phyloP scores from a whole-genome alignment of 2,329 filamentous ascomycete species.

The Ophiostoma perfectum region DNA sequence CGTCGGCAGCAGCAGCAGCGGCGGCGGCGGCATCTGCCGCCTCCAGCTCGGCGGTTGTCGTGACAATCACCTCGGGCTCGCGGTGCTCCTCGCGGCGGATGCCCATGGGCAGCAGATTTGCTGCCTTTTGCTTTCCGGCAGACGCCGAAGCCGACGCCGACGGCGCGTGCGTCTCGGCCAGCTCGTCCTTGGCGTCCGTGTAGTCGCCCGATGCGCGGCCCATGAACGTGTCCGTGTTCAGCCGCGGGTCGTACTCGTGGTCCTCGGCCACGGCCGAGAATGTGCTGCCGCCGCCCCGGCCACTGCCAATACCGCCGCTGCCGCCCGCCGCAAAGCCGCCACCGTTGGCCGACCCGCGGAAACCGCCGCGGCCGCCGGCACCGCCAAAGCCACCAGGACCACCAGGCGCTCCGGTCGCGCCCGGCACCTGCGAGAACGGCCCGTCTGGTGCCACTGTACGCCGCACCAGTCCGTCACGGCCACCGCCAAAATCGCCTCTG shows the following conservation, averaged over 20 bases:
- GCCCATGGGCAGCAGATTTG: slow-evolving; percentile 47
- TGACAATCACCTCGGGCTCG: slow-evolving; percentile 48
- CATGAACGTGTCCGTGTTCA: slow-evolving; percentile 54
- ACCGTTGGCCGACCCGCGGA: slow-evolving; percentile 17
- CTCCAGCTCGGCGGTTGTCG: slow-evolving; percentile 53
- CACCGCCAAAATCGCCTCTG: slow-evolving; percentile 28
- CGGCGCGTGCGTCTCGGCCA: slow-evolving; percentile 32
- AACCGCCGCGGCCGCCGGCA: slow-evolving; percentile 21
- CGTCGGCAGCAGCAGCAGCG: slow-evolving; percentile 26
- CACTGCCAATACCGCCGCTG: slow-evolving; percentile 23
- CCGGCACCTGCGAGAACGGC: slow-evolving; percentile 34
- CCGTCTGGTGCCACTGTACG: slow-evolving; percentile 34
- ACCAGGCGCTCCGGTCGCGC: slow-evolving; percentile 26
- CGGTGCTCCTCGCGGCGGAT: slow-evolving; percentile 52
- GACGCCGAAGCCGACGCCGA: slow-evolving; percentile 27
- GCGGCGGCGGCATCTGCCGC: slow-evolving; percentile 37
- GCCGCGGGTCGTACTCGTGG: slow-evolving; percentile 43
- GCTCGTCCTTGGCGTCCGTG: slow-evolving; percentile 39
- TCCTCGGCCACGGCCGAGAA: slow-evolving; percentile 29
- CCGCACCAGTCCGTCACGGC: slow-evolving; percentile 30
- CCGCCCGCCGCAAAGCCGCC: slow-evolving; percentile 24
- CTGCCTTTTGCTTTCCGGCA: slow-evolving; percentile 26
- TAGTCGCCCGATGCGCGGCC: slow-evolving; percentile 39
- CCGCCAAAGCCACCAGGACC: neutral
- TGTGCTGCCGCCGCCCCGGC: slow-evolving; percentile 20